phyloP scores from a whole-genome alignment of 1,284 basidiomycete species.

The Papiliotrema terrestris region DNA sequence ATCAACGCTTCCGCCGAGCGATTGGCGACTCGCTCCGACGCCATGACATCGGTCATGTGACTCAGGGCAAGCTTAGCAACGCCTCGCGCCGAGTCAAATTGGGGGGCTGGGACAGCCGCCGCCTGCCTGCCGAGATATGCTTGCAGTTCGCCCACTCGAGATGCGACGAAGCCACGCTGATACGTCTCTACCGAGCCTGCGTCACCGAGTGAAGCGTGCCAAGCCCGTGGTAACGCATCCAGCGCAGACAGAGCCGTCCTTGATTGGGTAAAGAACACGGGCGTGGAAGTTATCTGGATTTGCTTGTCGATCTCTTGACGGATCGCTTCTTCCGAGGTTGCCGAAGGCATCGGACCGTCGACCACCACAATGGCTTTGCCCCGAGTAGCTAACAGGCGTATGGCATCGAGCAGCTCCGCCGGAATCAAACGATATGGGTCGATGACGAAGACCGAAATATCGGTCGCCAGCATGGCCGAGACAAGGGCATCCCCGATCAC shows the following conservation, averaged over 20 bases:
- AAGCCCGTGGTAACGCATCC: constrained; percentile 25
- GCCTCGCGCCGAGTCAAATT: constrained; percentile 11
- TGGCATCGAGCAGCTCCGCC: constrained; percentile 12
- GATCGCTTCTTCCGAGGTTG: constrained; percentile 13
- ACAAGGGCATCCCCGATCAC: constrained; percentile 5
- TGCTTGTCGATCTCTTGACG: background rate
- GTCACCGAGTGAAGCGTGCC: constrained; percentile 8
- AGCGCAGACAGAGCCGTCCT: constrained; percentile 25
- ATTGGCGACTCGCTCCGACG: constrained; percentile 13
- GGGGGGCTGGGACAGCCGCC: constrained; percentile 2
- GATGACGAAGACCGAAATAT: constrained; percentile 39
- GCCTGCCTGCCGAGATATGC: background rate
- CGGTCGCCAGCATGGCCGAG: constrained; percentile 22
- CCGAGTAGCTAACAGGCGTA: constrained; percentile 10
- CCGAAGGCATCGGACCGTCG: constrained; percentile 33
- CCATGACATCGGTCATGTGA: constrained; percentile 25
- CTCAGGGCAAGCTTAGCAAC: constrained; percentile 18
- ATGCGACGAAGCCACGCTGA: constrained; percentile 36
- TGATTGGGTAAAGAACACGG: constrained; percentile 31
- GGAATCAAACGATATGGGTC: constrained; percentile 39
- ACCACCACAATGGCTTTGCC: constrained; percentile 21
- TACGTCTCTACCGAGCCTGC: constrained; percentile 32
- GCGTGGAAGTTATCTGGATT: background rate
- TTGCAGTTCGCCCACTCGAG: constrained; percentile 34
- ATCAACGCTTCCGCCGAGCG: background rate